Conservation (phyloP, 305 asterid genomes). For the Nicotiana rustica region DNA sequence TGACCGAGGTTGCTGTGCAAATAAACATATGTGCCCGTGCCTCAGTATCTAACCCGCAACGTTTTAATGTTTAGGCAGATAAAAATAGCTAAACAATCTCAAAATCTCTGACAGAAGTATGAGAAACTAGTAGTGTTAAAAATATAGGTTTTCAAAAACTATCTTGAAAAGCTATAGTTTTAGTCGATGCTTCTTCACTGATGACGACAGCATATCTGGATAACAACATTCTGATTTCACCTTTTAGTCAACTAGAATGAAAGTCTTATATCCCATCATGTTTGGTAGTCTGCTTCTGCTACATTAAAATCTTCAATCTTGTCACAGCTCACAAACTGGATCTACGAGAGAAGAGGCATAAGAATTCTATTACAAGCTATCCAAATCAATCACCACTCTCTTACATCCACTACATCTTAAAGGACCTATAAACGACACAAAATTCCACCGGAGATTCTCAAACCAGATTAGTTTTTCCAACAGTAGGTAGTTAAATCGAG, state of each 20-base stretch:
- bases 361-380: not conserved
- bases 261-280: not conserved
- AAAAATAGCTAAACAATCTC: constrained; percentile 15
- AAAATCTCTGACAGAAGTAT: not conserved
- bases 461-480: not conserved
- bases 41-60: not conserved
- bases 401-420: not conserved
- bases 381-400: constrained; percentile 9
- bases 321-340: not conserved
- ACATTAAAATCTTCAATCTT: not conserved
- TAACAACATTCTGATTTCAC: not conserved
- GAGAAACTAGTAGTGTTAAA: not conserved
- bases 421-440: not conserved
- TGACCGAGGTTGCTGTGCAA: not conserved
- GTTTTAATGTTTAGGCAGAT: not conserved
- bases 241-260: constrained; percentile 1
- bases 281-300: not conserved
- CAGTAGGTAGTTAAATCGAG: not conserved
- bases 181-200: not conserved
- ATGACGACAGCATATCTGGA: not conserved
- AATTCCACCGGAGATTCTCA: not conserved
- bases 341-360: not conserved
- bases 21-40: not conserved
- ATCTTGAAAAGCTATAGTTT: not conserved
- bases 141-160: not conserved